Evolutionary conservation across 768 basidiomycete genomes (phyloP).

Genomic region (Pilatotrama ljubarskyi): DNA sequence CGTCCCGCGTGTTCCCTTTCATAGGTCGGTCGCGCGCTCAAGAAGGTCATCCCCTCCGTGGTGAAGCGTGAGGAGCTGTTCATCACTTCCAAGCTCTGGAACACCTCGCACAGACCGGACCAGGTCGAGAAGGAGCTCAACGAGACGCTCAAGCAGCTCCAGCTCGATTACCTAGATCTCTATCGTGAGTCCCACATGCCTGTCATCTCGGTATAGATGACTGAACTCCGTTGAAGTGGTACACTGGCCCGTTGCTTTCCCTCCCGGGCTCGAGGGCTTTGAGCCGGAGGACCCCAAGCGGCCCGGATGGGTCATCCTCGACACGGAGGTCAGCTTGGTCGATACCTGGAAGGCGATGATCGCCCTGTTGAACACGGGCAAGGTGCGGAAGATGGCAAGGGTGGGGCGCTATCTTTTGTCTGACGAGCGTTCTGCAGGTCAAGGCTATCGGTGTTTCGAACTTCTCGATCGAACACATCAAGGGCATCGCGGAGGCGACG

Average conservation of each 20-base stretch:
- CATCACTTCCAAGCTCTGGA: conserved; percentile 85
- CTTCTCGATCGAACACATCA: conserved; percentile 65
- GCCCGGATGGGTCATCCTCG: conserved; percentile 51
- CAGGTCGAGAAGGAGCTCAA: conserved; percentile 74
- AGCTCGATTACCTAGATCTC: conserved; percentile 75
- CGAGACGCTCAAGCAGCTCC: conserved; percentile 71
- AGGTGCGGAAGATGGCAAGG: conserved; percentile 41
- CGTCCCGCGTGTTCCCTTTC: background rate
- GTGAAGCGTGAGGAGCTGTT: conserved; percentile 81
- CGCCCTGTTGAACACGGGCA: conserved; percentile 62
- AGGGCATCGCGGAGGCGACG: conserved; percentile 68
- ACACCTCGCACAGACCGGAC: conserved; percentile 64
- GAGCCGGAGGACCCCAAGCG: conserved; percentile 51
- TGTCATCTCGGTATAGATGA: no score
- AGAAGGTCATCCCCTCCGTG: conserved; percentile 74
- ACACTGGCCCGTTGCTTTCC: conserved; percentile 80
- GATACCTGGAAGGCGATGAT: conserved; percentile 87
- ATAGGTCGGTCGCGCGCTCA: conserved; percentile 65
- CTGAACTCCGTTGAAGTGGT: conserved; percentile 46
- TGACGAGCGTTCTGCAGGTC: conserved; percentile 41
- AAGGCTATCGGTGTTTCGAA: conserved; percentile 80
- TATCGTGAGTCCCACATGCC: conserved; percentile 54
- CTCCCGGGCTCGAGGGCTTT: conserved; percentile 49
- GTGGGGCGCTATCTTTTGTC: background rate
- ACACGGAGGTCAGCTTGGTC: conserved; percentile 57